Base-by-base conservation (phyloP, 768 basidiomycete genomes). In the Gyrodon lividus region DNA sequence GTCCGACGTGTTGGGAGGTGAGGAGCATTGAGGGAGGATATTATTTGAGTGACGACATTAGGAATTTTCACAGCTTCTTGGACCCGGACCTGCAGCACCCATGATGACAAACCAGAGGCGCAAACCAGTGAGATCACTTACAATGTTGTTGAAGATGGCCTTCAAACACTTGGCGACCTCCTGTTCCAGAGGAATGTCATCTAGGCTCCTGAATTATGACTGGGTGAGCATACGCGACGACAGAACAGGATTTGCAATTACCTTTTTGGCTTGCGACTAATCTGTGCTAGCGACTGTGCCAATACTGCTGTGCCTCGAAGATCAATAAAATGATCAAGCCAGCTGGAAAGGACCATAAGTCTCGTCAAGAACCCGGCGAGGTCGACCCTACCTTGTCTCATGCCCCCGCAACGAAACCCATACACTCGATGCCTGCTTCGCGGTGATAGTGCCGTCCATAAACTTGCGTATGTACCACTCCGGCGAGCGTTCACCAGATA, bases 391-490 rank as follows among this genome's bases (percentile, higher is more conserved):
- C 91, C 80, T 81, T 48, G 94, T 70, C 64, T 92, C 87, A 60
- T 86, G 84, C 43, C 90, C 89, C 48, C 95, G 79, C 58, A 93
- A 65, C 6, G 80, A 97, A 24, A 87, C 88, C 60, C 77, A 77
- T 41, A 98, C 73, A 50, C 87, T 83, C 19, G 78, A 75, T 9
- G 90, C 89, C 56, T 93, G 85, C 69, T 91, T 89, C 37, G 83
- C 71, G 1, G 86, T 93, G 44, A 97, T 84, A 2, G 88, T 88
- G 52, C 83, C 83, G 63, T 95, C 89, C 63, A 98, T 75, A 65
- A 97, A 92, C 69, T 87, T 92, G 68, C 86, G 82, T 57, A 98
- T 83, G 65, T 93, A 98, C 88, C 89, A 97, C 66, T 97, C 89
- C 1, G 95, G 93, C 8, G 88, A 83, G 55, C 87, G 86, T 48